Percentiles rank a stretch among this genome's conserved stretches.
These are phyloP conservation scores for Carallia pectinifolia DNA, from an alignment of 345 rosid species.

Conservation along the genomic window DNA sequence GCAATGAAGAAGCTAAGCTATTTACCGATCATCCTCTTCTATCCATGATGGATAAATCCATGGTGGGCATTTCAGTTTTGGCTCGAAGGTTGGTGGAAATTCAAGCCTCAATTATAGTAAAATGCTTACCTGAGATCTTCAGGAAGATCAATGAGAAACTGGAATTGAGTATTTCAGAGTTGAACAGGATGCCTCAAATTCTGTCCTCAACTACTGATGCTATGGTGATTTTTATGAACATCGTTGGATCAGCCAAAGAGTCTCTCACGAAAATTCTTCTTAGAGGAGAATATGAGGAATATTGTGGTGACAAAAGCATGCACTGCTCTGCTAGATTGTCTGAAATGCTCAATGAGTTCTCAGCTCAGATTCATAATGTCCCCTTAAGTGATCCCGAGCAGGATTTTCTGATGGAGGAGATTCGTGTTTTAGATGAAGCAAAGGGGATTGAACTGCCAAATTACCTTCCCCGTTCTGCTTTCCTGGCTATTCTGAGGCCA, in stretches of 20 bases:
- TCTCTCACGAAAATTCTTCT: constrained; percentile 38
- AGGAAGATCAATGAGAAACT: constrained; percentile 35
- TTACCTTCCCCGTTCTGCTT: constrained; percentile 32
- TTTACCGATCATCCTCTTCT: constrained; percentile 24
- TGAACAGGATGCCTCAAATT: constrained; percentile 29
- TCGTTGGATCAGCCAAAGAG: constrained; percentile 41
- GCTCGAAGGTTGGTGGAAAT: constrained; percentile 35
- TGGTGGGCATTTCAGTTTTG: constrained; percentile 41
- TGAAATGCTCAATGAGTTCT: constrained; percentile 26
- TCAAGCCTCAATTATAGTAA: constrained; percentile 32
- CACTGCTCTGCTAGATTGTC: constrained; percentile 31
- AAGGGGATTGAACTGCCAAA: constrained; percentile 35
- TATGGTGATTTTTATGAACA: constrained; percentile 36
- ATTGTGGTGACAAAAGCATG: constrained; percentile 29
- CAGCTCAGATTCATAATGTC: constrained; percentile 1
- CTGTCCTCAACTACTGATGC: constrained; percentile 33
- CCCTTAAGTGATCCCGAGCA: not conserved
- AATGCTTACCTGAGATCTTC: constrained; percentile 34
- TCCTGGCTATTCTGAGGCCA: constrained; percentile 16
- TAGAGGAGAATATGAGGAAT: constrained; percentile 47
- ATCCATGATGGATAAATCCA: constrained; percentile 33
- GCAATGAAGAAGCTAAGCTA: constrained; percentile 25
- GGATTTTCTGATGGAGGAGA: constrained; percentile 27
- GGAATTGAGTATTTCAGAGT: not conserved
- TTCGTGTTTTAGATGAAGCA: constrained; percentile 33